Evolutionary conservation across 768 basidiomycete genomes (phyloP), one percentile per base, ranked within the genome.

Genomic region (Leccinellum luteum): DNA sequence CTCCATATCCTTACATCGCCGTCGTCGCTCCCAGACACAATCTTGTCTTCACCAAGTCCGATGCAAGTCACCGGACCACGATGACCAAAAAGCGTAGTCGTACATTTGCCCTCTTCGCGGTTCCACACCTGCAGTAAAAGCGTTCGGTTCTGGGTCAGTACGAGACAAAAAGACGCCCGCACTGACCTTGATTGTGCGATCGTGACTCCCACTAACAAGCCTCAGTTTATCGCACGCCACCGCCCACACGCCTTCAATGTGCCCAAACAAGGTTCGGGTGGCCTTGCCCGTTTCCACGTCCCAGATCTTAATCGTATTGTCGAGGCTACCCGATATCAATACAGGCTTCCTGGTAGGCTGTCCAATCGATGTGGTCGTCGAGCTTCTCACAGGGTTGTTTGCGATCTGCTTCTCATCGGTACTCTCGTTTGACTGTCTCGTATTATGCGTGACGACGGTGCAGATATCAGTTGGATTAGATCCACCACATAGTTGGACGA

Each of bases 161-260:
- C 54, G 57, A 52, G 45, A 55, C 32, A 70, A 23, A 23, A 25
- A 25, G 1, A 14, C 15, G 44, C 15, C 17, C 52, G 28, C 23
- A 52, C 83, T 60, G 51, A 93, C 94, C 85, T 97, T 97, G 78
- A 97, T 90, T n/a, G 94, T 97, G 28, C 93, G 84, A 74, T 97
- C 94, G 69, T 98, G 96, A 66, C 93, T 95, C 7, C 86, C 95
- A 53, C 91, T 94, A 25, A 94, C 94, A 50, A 99, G 77, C 53
- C 96, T 80, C 66, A 98, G 79, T 68, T 93, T 90, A 72, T 99
- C 94, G 62, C 89, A 86, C 23, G 93, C 94, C 30, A 98, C 90
- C 3, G 86, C 87, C 97, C 97, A 99, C 17, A 99, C 94, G 54
- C 97, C 97, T 69, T 99, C 97, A 65, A 98, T 94, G 71, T 98